Base-by-base conservation (phyloP, 345 rosid species). In the Pseudoturritis turrita region DNA sequence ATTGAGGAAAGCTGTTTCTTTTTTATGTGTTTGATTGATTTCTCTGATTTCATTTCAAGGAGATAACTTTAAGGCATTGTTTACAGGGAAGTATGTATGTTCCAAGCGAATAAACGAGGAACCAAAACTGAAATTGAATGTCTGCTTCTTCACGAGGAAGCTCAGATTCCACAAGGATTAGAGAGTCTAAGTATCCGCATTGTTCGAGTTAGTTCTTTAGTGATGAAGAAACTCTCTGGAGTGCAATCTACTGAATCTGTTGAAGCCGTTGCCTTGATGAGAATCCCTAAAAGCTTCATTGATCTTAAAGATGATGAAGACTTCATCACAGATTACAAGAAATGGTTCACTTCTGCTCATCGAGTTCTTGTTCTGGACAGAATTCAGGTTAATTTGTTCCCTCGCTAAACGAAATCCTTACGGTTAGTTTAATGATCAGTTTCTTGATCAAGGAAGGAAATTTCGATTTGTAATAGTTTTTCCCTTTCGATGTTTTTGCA, bases 211-310 rank as follows among this genome's bases (percentile, higher is more conserved):
- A 87, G 81, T 68, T 71, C 93, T 56, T 51, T 73, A 58, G 90
- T 90, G 63, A 88, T 93, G 98, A 86, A 84, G 76, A 93, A 85
- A 67, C 87, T 93, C 78, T 88, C 89, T 59, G 96, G 94, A 49
- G 61, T 93, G 33, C 87, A 93, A 70, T 87, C 97, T 26, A 65
- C 80, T 63, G 96, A 90, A 75, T 87, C 96, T 63, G 79, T 83
- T 33, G 94, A 87, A 75, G 97, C 90, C 18, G 79, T 86, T 40
- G 97, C 98, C 26, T 63, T 93, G 43, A 90, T 90, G 93, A 87
- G 68, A 72, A 80, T 86, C 46, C 97, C 98, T 39, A 74, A 72
- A 39, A 84, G 84, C 65, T 90, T 86, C 79, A 53, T 79, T 36
- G 81, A 84, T 79, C 62, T 84, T 26, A 70, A 50, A 35, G 74